phyloP scores from a whole-genome alignment of 1,284 basidiomycete genomes.

The Cutaneotrichosporon sp. region DNA sequence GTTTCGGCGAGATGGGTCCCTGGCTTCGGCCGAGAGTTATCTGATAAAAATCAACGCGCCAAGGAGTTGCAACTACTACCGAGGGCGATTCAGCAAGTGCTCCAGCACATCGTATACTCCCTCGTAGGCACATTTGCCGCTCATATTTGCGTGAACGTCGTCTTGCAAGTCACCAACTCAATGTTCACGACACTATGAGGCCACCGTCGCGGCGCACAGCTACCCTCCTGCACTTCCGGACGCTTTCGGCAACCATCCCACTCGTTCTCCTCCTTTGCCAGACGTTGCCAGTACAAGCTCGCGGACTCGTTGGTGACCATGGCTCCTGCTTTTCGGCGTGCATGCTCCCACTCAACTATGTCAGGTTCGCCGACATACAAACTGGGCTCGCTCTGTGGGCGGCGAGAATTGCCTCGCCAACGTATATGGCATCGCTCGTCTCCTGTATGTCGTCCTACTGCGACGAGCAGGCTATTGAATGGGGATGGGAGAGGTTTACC shows the following conservation, averaged over 20 bases:
- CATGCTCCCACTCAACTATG: slow-evolving; percentile 7
- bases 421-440: slow-evolving; percentile 17
- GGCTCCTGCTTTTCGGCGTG: slow-evolving; percentile 9
- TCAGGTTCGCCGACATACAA: slow-evolving; percentile 6
- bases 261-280: not conserved
- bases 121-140: too few species aligned
- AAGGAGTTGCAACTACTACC: too few species aligned
- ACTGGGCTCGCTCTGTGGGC: slow-evolving; percentile 1
- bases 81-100: too few species aligned
- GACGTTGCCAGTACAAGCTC: not conserved
- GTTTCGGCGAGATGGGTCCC: not conserved
- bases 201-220: too few species aligned
- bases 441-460: slow-evolving; percentile 23
- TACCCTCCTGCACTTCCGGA: too few species aligned
- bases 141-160: too few species aligned
- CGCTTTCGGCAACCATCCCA: too few species aligned
- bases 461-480: not conserved
- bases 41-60: not conserved
- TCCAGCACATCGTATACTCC: too few species aligned
- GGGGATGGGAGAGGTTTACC: slow-evolving; percentile 7
- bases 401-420: not conserved
- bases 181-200: too few species aligned
- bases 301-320: not conserved
- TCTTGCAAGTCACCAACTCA: too few species aligned
- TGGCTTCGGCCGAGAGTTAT: not conserved